A percentile compares a stretch with the other conserved stretches of the same genome.
These are phyloP conservation scores for Cordyceps javanica DNA, from an alignment of 2,329 filamentous ascomycete species.

Conservation along the genomic window DNA sequence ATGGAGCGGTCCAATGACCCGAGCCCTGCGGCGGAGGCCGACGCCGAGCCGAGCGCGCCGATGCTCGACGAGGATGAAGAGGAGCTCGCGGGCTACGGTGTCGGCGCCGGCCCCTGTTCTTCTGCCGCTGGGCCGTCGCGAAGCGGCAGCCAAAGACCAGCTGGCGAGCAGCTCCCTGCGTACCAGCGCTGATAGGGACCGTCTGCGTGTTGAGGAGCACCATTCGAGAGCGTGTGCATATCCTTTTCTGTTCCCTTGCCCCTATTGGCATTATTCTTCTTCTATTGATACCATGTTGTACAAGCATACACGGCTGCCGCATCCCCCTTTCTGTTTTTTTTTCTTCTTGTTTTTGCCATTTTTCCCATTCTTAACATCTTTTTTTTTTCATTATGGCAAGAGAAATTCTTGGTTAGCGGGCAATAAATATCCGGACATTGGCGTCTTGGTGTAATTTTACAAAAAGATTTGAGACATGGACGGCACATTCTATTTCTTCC, in stretches of 20 bases:
- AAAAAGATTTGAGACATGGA: background rate
- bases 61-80: constrained; percentile 51
- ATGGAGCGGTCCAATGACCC: constrained; percentile 32
- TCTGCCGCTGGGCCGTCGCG: background rate
- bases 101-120: constrained; percentile 19
- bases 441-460: background rate
- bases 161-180: constrained; percentile 32
- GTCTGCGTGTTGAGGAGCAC: background rate
- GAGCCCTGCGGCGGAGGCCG: constrained; percentile 15
- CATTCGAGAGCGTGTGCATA: background rate
- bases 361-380: background rate
- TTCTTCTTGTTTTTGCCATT: background rate
- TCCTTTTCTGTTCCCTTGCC: background rate
- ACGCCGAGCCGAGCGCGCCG: constrained; percentile 50
- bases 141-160: background rate
- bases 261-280: background rate
- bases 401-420: background rate
- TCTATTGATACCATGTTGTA: background rate
- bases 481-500: background rate
- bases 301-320: background rate
- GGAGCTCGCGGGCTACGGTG: constrained; percentile 33
- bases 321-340: background rate
- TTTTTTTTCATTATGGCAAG: background rate
- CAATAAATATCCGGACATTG: constrained; percentile 1
- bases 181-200: constrained; percentile 29